Evolutionary conservation across 1,284 basidiomycete genomes (phyloP), one percentile per base, ranked within the genome.

Genomic region (Tilletia horrida): DNA sequence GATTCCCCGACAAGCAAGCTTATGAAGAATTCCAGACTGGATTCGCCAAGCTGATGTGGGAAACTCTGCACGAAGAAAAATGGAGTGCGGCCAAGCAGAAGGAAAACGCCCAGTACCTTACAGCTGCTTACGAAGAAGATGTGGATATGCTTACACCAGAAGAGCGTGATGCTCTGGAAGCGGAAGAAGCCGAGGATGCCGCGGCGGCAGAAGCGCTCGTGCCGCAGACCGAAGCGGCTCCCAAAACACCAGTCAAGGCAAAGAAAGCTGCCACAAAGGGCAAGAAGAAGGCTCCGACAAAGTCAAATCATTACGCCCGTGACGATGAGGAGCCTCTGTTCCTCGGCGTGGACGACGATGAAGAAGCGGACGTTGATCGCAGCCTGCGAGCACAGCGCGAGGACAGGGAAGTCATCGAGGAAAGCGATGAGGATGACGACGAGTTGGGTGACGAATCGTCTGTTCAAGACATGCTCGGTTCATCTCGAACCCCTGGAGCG

Each of bases 21-120:
- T 94, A 90, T 76, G 82, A 84, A 3, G 83, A 81, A 9, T 92
- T 92, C 84, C 86, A 89, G 74, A 83, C 85, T 55, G 84, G 85
- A 6, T 92, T 92, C 79, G 88, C 88, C 1, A 87, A 85, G 71
- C 88, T 87, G 69, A 82, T 91, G 72, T 97, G 93, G 91, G 91
- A 97, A 83, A 87, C 87, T 9, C 84, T 90, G 66, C 90, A 97
- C 83, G 86, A 88, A 70, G 84, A 85, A 40, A 85, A 87, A 9
- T 97, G 91, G 88, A 59, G 29, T 40, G 55, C 55, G 11, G 85
- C 84, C 59, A 96, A 95, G 68, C 74, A 73, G 8, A 76, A 80
- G 67, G 68, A 62, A 82, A 87, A 93, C 42, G 95, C 86, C 69
- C 80, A 82, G 29, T 86, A 86, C 68, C 82, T 84, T 35, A 81